Percentiles rank a stretch among this genome's conserved stretches.
These are phyloP conservation scores for Diutina scorzettiae DNA, from an alignment of 1,139 yeast genomes.

Conservation along the genomic window DNA sequence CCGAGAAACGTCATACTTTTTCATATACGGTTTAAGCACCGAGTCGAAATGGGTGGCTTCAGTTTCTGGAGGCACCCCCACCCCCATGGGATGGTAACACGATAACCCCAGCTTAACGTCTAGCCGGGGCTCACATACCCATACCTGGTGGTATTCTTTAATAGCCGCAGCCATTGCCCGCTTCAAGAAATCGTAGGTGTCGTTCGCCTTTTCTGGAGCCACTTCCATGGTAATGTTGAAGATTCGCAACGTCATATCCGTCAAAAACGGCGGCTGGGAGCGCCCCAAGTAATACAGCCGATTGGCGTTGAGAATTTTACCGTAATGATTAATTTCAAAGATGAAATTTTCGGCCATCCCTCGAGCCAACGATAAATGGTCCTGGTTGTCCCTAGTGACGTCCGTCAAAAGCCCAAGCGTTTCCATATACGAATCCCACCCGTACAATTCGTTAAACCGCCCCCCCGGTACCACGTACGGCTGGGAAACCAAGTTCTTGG, in stretches of 20 bases:
- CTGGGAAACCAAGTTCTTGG: constrained; percentile 44
- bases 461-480: constrained; percentile 98
- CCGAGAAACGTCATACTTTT: constrained; percentile 47
- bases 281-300: constrained; percentile 84
- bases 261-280: constrained; percentile 95
- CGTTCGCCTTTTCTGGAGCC: constrained; percentile 20
- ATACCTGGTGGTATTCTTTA: constrained; percentile 71
- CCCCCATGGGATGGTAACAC: constrained; percentile 81
- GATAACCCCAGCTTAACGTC: constrained; percentile 76
- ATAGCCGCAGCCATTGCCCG: constrained; percentile 71
- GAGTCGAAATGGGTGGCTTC: constrained; percentile 82
- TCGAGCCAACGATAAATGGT: constrained; percentile 46
- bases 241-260: constrained; percentile 78
- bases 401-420: constrained; percentile 71
- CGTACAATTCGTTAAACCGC: constrained; percentile 88
- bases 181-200: constrained; percentile 46
- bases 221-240: constrained; percentile 45
- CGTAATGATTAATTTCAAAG: constrained; percentile 82
- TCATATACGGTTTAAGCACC: constrained; percentile 56
- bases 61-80: constrained; percentile 93
- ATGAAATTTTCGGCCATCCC: constrained; percentile 93
- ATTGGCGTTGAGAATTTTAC: constrained; percentile 89
- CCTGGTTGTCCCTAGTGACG: constrained; percentile 35
- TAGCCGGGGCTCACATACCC: constrained; percentile 66
- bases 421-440: constrained; percentile 97